Percentiles rank a stretch among this genome's conserved stretches.
These are phyloP conservation scores for Chrysoporthe puriensis DNA, from an alignment of 2,329 filamentous ascomycete species.

Conservation along the genomic window DNA sequence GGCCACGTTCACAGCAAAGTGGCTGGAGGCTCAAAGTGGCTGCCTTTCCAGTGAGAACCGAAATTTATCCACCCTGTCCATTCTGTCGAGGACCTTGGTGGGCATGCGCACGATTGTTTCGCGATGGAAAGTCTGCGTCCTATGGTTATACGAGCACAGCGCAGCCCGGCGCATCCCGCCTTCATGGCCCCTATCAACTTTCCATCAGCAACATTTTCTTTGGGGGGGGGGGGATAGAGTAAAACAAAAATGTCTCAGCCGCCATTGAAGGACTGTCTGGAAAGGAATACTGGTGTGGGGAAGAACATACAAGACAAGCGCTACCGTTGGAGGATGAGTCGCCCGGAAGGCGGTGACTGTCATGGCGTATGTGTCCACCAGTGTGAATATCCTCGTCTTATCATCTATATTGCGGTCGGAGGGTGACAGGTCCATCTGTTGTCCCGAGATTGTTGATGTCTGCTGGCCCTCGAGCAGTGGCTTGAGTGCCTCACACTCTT, in stretches of 20 bases:
- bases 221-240: too few species aligned
- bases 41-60: background rate
- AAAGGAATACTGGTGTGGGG: too few species aligned
- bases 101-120: conserved; percentile 49
- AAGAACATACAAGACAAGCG: conserved; percentile 40
- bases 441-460: too few species aligned
- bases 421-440: too few species aligned
- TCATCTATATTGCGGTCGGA: too few species aligned
- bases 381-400: conserved; percentile 39
- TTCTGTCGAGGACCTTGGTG: conserved; percentile 40
- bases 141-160: conserved; percentile 50
- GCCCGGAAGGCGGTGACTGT: conserved; percentile 44
- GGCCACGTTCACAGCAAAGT: too few species aligned
- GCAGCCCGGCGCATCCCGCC: conserved; percentile 51
- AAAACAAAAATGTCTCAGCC: too few species aligned
- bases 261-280: too few species aligned
- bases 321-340: conserved; percentile 39
- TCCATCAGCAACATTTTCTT: too few species aligned
- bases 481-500: too few species aligned
- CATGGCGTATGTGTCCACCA: conserved; percentile 48
- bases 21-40: too few species aligned
- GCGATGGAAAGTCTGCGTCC: conserved; percentile 42
- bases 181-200: conserved; percentile 38
- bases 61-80: conserved; percentile 38
- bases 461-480: too few species aligned